Evolutionary conservation across 345 rosid species (phyloP).

Genomic region (Aegle marmelos): DNA sequence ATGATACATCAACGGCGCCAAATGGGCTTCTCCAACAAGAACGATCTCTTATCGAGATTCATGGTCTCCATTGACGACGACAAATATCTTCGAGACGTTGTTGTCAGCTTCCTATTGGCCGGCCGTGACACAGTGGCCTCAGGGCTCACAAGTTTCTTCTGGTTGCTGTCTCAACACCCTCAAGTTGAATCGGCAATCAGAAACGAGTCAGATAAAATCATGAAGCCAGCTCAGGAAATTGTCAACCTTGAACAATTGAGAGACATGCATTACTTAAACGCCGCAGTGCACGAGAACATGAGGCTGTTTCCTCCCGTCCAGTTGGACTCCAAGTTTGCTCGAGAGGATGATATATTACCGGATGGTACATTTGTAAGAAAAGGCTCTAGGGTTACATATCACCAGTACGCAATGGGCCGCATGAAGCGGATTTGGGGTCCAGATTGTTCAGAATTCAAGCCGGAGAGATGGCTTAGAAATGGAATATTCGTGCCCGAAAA

Average conservation of each 20-base stretch:
- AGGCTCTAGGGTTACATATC: conserved; percentile 56
- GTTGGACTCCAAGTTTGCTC: conserved; percentile 66
- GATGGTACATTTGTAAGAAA: conserved; percentile 46
- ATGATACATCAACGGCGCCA: conserved; percentile 42
- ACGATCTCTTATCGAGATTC: conserved; percentile 66
- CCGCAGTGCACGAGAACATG: conserved; percentile 56
- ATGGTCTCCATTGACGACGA: conserved; percentile 51
- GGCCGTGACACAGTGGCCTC: conserved; percentile 81
- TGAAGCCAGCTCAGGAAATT: conserved; percentile 28
- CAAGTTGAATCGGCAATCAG: conserved; percentile 44
- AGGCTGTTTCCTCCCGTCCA: conserved; percentile 76
- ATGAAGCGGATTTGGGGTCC: conserved; percentile 57
- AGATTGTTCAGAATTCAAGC: conserved; percentile 44
- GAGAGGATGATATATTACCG: conserved; percentile 53
- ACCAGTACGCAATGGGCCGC: conserved; percentile 65
- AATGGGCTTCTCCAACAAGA: conserved; percentile 24
- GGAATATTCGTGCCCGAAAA: conserved; percentile 33
- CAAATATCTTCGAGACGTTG: conserved; percentile 59
- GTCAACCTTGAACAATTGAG: conserved; percentile 36
- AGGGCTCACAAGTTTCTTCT: conserved; percentile 61
- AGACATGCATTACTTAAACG: conserved; percentile 58
- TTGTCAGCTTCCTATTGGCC: conserved; percentile 65
- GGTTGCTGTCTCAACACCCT: conserved; percentile 49
- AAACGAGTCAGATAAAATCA: conserved; percentile 42
- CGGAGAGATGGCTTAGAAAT: conserved; percentile 46